A percentile compares a stretch with the other conserved stretches of the same genome.
phyloP scores from a whole-genome alignment of 2,329 filamentous ascomycete species.

The Cladosporium sp. region DNA sequence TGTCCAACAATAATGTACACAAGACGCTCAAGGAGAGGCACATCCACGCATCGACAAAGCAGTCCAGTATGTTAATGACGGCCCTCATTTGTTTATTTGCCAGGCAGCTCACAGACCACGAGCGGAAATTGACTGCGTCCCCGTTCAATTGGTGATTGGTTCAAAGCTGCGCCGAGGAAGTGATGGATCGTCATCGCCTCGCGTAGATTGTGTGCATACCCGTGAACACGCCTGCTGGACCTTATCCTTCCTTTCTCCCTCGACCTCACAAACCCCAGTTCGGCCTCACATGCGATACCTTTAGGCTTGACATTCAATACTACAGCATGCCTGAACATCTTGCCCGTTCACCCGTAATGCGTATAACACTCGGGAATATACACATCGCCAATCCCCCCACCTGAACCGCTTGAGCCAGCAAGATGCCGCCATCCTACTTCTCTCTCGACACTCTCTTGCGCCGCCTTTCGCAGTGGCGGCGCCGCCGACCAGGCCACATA shows the following conservation, averaged over 20 bases:
- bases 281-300: neutral
- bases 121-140: neutral
- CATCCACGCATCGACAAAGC: too few relatives aligned
- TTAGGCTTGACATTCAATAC: neutral
- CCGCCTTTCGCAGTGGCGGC: conserved; percentile 3
- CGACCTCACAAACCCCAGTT: neutral
- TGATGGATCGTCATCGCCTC: conserved; percentile 3
- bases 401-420: neutral
- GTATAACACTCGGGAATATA: neutral
- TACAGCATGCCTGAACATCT: neutral
- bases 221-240: neutral
- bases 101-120: too few relatives aligned
- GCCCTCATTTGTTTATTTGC: too few relatives aligned
- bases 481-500: conserved; percentile 17
- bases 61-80: too few relatives aligned
- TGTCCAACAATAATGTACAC: too few relatives aligned
- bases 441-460: conserved; percentile 3
- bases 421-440: conserved; percentile 11
- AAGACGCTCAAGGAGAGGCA: too few relatives aligned
- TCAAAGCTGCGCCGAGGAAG: neutral
- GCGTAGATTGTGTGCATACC: conserved; percentile 8
- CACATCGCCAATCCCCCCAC: neutral
- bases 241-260: neutral
- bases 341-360: neutral
- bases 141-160: neutral